Percentiles rank a stretch among this genome's conserved stretches.
Evolutionary conservation across 2,329 filamentous ascomycete genomes (phyloP).

Genomic region (Fusarium nodosum): DNA sequence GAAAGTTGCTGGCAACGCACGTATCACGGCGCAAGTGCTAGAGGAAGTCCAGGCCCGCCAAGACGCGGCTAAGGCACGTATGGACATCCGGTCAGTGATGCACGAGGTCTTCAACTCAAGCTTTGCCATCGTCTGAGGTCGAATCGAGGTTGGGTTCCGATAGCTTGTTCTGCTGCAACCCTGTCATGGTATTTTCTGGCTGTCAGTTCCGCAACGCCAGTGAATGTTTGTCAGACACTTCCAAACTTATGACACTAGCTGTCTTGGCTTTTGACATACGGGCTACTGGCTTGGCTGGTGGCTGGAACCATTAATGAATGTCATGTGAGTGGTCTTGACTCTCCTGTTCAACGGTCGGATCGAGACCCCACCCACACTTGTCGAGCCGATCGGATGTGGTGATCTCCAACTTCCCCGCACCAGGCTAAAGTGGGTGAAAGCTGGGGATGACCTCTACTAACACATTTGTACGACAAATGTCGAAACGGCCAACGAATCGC

Average conservation of each 20-base stretch:
- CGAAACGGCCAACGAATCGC: constrained; percentile 11
- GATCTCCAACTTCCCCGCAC: constrained; percentile 49
- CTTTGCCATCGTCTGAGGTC: constrained; percentile 63
- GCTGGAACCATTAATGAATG: constrained; percentile 6
- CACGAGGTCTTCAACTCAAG: constrained; percentile 64
- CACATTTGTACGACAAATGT: constrained; percentile 9
- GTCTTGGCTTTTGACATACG: constrained; percentile 5
- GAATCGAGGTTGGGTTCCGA: background rate
- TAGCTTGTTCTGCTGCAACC: background rate
- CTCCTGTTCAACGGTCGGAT: constrained; percentile 38
- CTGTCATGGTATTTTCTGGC: background rate
- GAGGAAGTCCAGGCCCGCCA: constrained; percentile 62
- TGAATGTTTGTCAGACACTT: constrained; percentile 4
- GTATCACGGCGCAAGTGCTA: constrained; percentile 61
- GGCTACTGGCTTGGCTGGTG: constrained; percentile 12
- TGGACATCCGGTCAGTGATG: constrained; percentile 63
- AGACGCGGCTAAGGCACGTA: constrained; percentile 56
- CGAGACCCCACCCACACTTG: constrained; percentile 46
- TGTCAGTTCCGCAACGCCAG: background rate
- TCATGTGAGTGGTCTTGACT: constrained; percentile 25
- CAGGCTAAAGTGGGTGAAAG: constrained; percentile 28
- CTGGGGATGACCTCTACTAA: constrained; percentile 12
- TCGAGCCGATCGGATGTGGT: constrained; percentile 48
- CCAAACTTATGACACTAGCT: constrained; percentile 4
- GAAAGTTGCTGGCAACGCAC: constrained; percentile 59